Conservation (phyloP, 2,329 filamentous ascomycete genomes). For the Microsporum canis region DNA sequence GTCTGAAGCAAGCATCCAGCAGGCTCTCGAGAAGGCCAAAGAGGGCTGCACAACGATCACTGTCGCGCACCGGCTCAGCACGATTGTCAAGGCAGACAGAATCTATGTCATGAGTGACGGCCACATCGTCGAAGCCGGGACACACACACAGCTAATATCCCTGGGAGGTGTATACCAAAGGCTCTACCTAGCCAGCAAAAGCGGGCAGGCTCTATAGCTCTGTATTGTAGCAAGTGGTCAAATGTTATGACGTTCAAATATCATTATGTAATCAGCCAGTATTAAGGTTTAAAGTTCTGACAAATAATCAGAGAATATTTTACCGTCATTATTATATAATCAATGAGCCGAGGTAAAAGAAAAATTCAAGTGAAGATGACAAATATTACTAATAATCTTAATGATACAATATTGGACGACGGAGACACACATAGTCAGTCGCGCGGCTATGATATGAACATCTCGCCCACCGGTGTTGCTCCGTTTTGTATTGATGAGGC, state of each 20-base stretch:
- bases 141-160: constrained; percentile 54
- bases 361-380: background rate
- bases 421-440: background rate
- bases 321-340: background rate
- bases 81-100: constrained; percentile 63
- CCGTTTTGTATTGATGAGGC: background rate
- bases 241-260: no score
- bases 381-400: background rate
- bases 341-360: background rate
- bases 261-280: no score
- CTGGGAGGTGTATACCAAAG: constrained; percentile 53
- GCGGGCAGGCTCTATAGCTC: background rate
- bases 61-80: constrained; percentile 62
- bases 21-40: constrained; percentile 51
- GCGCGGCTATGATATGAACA: background rate
- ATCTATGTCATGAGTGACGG: constrained; percentile 69
- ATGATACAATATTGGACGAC: background rate
- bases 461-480: background rate
- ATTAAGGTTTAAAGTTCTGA: no score
- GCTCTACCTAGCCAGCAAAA: background rate
- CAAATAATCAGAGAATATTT: no score
- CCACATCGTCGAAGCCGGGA: constrained; percentile 50
- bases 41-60: constrained; percentile 51
- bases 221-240: background rate
- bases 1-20: constrained; percentile 52